Conservation (phyloP, 345 rosid genomes). For the Schrenkiella parvula region DNA sequence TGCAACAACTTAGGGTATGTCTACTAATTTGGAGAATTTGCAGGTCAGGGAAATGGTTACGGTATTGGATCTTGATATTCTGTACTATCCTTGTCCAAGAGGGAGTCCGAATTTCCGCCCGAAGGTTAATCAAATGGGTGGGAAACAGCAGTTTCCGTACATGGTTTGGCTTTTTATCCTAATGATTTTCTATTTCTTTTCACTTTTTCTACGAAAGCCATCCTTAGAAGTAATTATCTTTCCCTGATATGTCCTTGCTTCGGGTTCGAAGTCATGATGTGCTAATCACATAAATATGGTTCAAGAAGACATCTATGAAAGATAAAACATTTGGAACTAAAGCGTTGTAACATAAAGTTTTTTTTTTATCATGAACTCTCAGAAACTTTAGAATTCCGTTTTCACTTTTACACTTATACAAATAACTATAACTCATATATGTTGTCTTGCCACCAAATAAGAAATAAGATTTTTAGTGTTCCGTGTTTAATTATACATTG, state of each 20-base stretch:
- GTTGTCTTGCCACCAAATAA: not conserved
- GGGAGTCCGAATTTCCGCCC: conserved; percentile 89
- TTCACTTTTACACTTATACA: not conserved
- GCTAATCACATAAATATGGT: not conserved
- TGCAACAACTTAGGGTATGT: not conserved
- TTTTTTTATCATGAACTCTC: not conserved
- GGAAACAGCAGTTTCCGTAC: conserved; percentile 89
- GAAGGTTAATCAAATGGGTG: conserved; percentile 75
- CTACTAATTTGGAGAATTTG: conserved; percentile 1
- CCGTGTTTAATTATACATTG: not conserved
- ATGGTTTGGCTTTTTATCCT: conserved; percentile 56
- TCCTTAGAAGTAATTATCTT: not conserved
- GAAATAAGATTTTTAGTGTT: not conserved
- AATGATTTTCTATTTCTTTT: not conserved
- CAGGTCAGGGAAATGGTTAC: conserved; percentile 96
- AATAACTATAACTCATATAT: not conserved
- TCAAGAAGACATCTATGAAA: not conserved
- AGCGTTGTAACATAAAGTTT: not conserved
- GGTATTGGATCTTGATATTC: conserved; percentile 84
- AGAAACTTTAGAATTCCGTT: not conserved
- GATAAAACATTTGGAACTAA: not conserved
- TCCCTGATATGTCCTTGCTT: not conserved
- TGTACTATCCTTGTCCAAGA: conserved; percentile 89
- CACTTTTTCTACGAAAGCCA: not conserved
- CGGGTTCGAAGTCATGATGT: not conserved